A percentile compares a stretch with the other conserved stretches of the same genome.
Evolutionary conservation across 257 asterid genomes (phyloP).

Genomic region (Eustoma russellianum): DNA sequence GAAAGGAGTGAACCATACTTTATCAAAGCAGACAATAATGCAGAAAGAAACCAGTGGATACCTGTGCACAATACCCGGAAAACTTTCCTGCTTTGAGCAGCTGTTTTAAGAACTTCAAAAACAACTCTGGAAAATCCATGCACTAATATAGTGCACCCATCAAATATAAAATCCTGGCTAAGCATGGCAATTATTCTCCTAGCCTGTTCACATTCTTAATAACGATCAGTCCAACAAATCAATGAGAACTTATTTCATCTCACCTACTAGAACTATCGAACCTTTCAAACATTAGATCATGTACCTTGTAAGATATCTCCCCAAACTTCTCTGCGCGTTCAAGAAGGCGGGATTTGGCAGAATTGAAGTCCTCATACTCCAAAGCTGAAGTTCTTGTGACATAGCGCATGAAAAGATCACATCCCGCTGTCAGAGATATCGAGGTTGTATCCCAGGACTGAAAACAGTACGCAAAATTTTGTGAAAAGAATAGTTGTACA

Average conservation of each 20-base stretch:
- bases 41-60: constrained; percentile 12
- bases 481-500: too few relatives aligned
- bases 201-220: constrained; percentile 42
- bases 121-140: constrained; percentile 94
- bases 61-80: constrained; percentile 91
- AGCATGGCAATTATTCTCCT: constrained; percentile 82
- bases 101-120: constrained; percentile 66
- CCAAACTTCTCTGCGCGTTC: constrained; percentile 98
- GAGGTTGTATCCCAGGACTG: constrained; percentile 98
- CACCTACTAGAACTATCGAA: background rate
- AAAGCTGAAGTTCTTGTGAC: constrained; percentile 89
- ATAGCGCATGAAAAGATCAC: constrained; percentile 85
- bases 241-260: background rate
- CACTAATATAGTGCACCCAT: constrained; percentile 91
- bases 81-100: constrained; percentile 57
- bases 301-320: constrained; percentile 77
- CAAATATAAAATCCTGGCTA: constrained; percentile 82
- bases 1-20: background rate
- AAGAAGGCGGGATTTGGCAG: constrained; percentile 76
- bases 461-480: constrained; percentile 4
- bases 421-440: constrained; percentile 88
- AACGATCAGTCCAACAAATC: background rate
- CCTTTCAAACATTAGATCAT: background rate
- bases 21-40: background rate
- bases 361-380: constrained; percentile 77